phyloP scores from a whole-genome alignment of 2,329 filamentous ascomycete genomes.

The Didymosphaeria variabile region DNA sequence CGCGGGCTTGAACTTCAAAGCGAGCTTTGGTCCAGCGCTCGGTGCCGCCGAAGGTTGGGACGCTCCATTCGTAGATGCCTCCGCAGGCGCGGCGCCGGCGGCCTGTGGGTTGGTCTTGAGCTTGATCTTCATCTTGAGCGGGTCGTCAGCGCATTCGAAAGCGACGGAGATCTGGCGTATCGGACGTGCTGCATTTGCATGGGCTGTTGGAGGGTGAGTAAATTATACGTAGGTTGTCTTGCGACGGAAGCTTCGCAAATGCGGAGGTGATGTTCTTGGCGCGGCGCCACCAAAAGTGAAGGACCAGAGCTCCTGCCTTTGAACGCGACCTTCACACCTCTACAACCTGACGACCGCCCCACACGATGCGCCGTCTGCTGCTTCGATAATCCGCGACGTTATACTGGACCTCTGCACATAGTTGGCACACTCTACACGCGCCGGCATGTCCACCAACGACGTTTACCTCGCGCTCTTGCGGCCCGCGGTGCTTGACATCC shows the following conservation, averaged over 20 bases:
- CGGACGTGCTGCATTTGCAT: conserved; percentile 2
- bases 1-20: conserved; percentile 43
- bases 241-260: not conserved
- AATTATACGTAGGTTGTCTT: not conserved
- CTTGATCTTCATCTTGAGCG: conserved; percentile 44
- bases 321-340: conserved; percentile 21
- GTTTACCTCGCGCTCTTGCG: conserved; percentile 82
- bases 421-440: conserved; percentile 11
- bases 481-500: conserved; percentile 86
- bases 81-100: conserved; percentile 31
- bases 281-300: conserved; percentile 10
- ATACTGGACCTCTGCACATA: conserved; percentile 29
- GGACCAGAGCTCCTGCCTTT: conserved; percentile 28
- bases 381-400: conserved; percentile 26
- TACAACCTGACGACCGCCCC: conserved; percentile 5
- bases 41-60: conserved; percentile 20
- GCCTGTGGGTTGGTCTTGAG: conserved; percentile 35
- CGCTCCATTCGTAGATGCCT: conserved; percentile 19
- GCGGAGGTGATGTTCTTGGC: conserved; percentile 14
- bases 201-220: not conserved
- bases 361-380: conserved; percentile 36
- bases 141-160: not conserved
- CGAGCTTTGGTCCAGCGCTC: conserved; percentile 18
- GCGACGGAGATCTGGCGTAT: not conserved
- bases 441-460: conserved; percentile 49